Evolutionary conservation across 1,284 basidiomycete species (phyloP).

Genomic region (Ganoderma lucidum): DNA sequence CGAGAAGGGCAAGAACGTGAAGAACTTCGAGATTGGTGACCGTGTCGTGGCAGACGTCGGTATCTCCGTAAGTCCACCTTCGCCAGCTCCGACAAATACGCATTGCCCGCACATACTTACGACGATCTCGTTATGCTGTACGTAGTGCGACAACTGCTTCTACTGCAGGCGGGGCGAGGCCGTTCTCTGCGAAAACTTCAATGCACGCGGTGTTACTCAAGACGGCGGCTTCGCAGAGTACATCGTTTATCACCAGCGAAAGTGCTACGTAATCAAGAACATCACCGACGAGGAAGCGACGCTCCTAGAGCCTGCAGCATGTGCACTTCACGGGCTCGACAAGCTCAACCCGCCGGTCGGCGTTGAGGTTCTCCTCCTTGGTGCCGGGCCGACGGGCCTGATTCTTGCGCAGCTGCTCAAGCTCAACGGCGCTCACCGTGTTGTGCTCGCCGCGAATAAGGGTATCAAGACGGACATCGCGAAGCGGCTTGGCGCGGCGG

Average conservation of each 20-base stretch:
- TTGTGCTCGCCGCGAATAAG: slow-evolving; percentile 61
- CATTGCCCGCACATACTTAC: slow-evolving; percentile 14
- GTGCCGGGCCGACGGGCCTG: slow-evolving; percentile 60
- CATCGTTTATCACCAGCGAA: slow-evolving; percentile 49
- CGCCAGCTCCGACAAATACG: neutral
- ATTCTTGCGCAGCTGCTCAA: slow-evolving; percentile 69
- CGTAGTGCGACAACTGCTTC: slow-evolving; percentile 62
- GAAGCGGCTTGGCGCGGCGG: slow-evolving; percentile 56
- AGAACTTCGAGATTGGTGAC: slow-evolving; percentile 61
- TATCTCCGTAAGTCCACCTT: slow-evolving; percentile 45
- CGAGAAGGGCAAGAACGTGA: slow-evolving; percentile 61
- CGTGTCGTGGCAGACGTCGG: slow-evolving; percentile 65
- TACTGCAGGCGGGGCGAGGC: slow-evolving; percentile 63
- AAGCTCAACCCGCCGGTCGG: slow-evolving; percentile 64
- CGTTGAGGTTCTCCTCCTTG: slow-evolving; percentile 60
- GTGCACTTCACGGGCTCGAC: slow-evolving; percentile 71
- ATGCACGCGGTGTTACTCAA: slow-evolving; percentile 58
- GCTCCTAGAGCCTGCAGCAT: slow-evolving; percentile 67
- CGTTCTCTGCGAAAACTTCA: slow-evolving; percentile 65
- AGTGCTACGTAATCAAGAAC: slow-evolving; percentile 63
- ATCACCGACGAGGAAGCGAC: slow-evolving; percentile 67
- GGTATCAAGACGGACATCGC: slow-evolving; percentile 70
- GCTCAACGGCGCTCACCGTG: slow-evolving; percentile 58
- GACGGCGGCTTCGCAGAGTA: slow-evolving; percentile 70
- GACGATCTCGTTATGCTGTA: slow-evolving; percentile 2